These are phyloP conservation scores for Hortiboletus rubellus DNA, from an alignment of 1,284 basidiomycete genomes.

Conservation along the genomic window DNA sequence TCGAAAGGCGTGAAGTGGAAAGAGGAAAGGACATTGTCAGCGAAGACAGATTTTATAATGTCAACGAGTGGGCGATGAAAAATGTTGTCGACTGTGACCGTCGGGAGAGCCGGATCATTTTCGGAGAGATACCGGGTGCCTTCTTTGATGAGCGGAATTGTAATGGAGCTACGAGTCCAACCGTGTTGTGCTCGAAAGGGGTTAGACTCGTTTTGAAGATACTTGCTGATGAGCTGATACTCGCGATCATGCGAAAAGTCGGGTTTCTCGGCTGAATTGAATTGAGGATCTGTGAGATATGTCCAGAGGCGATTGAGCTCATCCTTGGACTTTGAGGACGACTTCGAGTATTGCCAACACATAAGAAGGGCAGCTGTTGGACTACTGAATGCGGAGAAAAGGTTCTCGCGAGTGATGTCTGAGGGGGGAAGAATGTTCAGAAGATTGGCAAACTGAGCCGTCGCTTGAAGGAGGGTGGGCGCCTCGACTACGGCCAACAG, in stretches of 20 bases:
- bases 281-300: not conserved
- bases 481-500: not conserved
- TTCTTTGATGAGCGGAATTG: slow-evolving; percentile 1
- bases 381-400: slow-evolving; percentile 8
- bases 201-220: slow-evolving; percentile 1
- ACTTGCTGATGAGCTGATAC: not conserved
- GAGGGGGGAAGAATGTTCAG: not conserved
- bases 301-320: too few species aligned
- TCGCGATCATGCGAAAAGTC: not conserved
- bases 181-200: not conserved
- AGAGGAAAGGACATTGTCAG: not conserved
- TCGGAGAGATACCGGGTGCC: not conserved
- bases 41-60: slow-evolving; percentile 7
- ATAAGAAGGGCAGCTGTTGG: slow-evolving; percentile 2
- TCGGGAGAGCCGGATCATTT: not conserved
- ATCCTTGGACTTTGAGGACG: not conserved
- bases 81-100: slow-evolving; percentile 1
- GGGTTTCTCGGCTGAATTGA: not conserved
- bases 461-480: not conserved
- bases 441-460: too few species aligned
- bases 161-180: slow-evolving; percentile 3
- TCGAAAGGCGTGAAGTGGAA: slow-evolving; percentile 21
- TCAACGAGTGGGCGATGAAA: slow-evolving; percentile 3
- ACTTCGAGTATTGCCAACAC: slow-evolving; percentile 6
- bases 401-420: not conserved